Conservation (phyloP, 108 stramenopile genomes). For the Schizochytrium sp. region DNA sequence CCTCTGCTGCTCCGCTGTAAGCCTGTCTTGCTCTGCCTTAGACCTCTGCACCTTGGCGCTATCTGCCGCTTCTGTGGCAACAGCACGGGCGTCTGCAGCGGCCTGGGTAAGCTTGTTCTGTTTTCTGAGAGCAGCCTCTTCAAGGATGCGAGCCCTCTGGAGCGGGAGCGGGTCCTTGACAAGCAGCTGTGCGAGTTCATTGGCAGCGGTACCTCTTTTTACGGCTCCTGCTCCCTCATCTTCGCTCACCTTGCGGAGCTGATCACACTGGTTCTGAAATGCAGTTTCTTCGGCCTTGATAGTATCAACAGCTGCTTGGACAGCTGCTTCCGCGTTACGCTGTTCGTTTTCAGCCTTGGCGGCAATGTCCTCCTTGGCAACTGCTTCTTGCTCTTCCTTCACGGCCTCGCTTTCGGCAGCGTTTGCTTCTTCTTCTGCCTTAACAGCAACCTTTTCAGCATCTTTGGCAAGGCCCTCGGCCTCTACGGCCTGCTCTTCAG, state of each 20-base stretch:
- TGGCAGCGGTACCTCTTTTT: slow-evolving; percentile 62
- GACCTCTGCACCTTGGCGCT: not conserved
- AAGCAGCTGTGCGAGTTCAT: slow-evolving; percentile 61
- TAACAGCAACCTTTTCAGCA: not conserved
- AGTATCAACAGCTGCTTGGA: slow-evolving; percentile 40
- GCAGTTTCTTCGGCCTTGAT: slow-evolving; percentile 59
- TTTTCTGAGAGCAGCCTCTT: slow-evolving; percentile 64
- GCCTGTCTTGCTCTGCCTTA: not conserved
- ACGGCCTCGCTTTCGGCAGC: slow-evolving; percentile 37
- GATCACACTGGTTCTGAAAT: slow-evolving; percentile 38
- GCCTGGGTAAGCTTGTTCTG: slow-evolving; percentile 56
- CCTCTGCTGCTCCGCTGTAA: not conserved
- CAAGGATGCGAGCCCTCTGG: slow-evolving; percentile 53
- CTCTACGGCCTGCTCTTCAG: slow-evolving; percentile 33
- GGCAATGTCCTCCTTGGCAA: not conserved
- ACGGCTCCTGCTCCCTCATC: slow-evolving; percentile 52
- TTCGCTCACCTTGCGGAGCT: slow-evolving; percentile 15
- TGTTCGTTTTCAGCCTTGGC: slow-evolving; percentile 60
- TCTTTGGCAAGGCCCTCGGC: not conserved
- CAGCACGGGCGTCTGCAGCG: slow-evolving; percentile 36
- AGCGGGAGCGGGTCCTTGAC: slow-evolving; percentile 62
- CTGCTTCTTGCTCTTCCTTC: slow-evolving; percentile 44
- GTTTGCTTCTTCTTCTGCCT: slow-evolving; percentile 36
- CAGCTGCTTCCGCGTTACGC: slow-evolving; percentile 37
- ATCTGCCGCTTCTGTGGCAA: not conserved